These are phyloP conservation scores for Lecanicillium sp. DNA, from an alignment of 2,329 filamentous ascomycete genomes.

Conservation along the genomic window DNA sequence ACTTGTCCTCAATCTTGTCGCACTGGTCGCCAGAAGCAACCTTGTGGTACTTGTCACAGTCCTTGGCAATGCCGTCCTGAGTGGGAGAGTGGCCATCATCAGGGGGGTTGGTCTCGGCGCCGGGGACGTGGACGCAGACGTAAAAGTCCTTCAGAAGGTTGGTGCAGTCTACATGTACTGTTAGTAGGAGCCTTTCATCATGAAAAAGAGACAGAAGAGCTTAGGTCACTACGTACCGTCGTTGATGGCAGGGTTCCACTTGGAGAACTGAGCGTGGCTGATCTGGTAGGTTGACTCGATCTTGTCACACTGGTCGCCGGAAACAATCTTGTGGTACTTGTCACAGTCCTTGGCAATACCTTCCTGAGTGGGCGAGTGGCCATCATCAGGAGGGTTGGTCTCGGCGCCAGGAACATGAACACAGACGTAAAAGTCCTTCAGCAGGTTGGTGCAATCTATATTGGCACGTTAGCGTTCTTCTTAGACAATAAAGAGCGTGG, in stretches of 20 bases:
- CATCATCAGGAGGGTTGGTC: background rate
- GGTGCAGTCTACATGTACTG: background rate
- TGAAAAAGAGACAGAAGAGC: background rate
- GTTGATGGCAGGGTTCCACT: conserved; percentile 8
- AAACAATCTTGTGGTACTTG: conserved; percentile 5
- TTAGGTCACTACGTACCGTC: background rate
- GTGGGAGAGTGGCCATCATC: conserved; percentile 1
- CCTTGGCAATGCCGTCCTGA: conserved; percentile 3
- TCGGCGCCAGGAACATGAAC: background rate
- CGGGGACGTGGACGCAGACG: conserved; percentile 1
- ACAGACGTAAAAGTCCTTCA: conserved; percentile 1
- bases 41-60: conserved; percentile 7
- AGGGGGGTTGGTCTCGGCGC: background rate
- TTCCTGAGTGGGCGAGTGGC: background rate
- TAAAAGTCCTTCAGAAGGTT: conserved; percentile 2
- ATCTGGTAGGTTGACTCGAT: conserved; percentile 6
- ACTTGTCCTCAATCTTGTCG: conserved; percentile 3
- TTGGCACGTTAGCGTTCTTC: background rate
- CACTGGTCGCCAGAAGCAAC: conserved; percentile 2
- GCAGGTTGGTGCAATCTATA: conserved; percentile 3
- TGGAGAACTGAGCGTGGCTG: conserved; percentile 4
- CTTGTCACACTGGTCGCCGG: conserved; percentile 5
- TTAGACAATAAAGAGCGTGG: background rate
- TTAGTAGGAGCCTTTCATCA: background rate
- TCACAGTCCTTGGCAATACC: conserved; percentile 9